Evolutionary conservation across 768 basidiomycete genomes (phyloP), one percentile per base, ranked within the genome.

Genomic region (Roridomyces roridus): DNA sequence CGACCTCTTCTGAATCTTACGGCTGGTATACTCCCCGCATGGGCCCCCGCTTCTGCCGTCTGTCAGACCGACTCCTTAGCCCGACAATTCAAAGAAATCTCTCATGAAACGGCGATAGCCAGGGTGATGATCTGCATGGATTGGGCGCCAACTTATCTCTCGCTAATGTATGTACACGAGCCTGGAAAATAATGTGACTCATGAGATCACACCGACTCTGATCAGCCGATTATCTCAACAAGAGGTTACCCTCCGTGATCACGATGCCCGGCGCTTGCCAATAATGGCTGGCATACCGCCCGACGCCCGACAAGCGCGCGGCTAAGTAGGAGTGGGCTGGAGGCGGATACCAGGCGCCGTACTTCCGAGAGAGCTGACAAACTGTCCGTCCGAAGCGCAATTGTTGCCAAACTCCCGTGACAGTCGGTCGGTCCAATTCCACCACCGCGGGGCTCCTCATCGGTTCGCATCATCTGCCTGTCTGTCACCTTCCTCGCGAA

Each of bases 391-490:
- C n/a, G 5, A 7, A 46, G 39, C 58, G 52, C 48, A 44, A n/a
- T n/a, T n/a, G n/a, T 40, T 46, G 21, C 4, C 36, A 40, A 53
- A 49, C 51, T 52, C 46, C 52, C 58, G 52, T 60, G 52, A 60
- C 34, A 18, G 54, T 55, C 59, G 59, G 59, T 39, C 15, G 59
- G 59, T 39, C 15, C 37, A 60, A 51, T 55, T 47, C 29, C 29
- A 60, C 1, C 18, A 31, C 59, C 59, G 59, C n/a, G n/a, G n/a
- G n/a, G n/a, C 43, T 37, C 48, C 42, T 45, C 52, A 14, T 24
- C 36, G 23, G 17, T n/a, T 36, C 51, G 35, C 40, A 54, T 59
- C 52, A 54, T 45, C 39, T 29, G 47, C 50, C 51, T n/a, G n/a
- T n/a, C n/a, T n/a, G n/a, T n/a, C n/a, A n/a, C n/a, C n/a, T n/a